These are phyloP conservation scores for Paramecium tetraurelia DNA, from an alignment of 73 alveolate species.

Conservation along the genomic window DNA sequence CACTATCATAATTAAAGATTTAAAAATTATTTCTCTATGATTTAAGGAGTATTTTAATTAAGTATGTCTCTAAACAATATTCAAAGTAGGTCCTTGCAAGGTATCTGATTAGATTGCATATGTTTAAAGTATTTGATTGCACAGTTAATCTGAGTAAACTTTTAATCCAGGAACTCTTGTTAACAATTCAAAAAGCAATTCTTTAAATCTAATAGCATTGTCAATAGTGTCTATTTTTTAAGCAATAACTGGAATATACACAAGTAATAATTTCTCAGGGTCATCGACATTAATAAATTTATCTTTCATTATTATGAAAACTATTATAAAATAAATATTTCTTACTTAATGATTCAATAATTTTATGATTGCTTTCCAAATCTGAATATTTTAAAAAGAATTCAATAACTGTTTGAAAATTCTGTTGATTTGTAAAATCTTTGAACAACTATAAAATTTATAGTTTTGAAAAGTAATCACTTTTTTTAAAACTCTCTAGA, in stretches of 20 bases:
- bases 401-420: background rate
- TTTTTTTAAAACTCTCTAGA: background rate
- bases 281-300: slow-evolving; percentile 8
- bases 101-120: background rate
- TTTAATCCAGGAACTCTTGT: background rate
- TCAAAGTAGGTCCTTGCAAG: background rate
- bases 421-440: background rate
- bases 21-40: slow-evolving; percentile 28
- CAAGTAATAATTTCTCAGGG: background rate
- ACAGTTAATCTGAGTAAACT: background rate
- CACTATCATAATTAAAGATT: background rate
- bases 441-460: slow-evolving; percentile 7
- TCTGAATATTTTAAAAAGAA: background rate
- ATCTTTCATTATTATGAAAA: background rate
- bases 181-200: background rate
- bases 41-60: background rate
- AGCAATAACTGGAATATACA: background rate
- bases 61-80: background rate
- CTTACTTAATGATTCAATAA: background rate
- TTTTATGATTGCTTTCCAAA: slow-evolving; percentile 5
- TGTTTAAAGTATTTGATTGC: background rate
- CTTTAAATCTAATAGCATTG: background rate
- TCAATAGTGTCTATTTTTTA: background rate
- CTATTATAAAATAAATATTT: background rate
- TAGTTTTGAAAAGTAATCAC: slow-evolving; percentile 22